Percentiles rank a stretch among this genome's conserved stretches.
Evolutionary conservation across 2,329 filamentous ascomycete species (phyloP).

Genomic region (Verticillium nubilum): DNA sequence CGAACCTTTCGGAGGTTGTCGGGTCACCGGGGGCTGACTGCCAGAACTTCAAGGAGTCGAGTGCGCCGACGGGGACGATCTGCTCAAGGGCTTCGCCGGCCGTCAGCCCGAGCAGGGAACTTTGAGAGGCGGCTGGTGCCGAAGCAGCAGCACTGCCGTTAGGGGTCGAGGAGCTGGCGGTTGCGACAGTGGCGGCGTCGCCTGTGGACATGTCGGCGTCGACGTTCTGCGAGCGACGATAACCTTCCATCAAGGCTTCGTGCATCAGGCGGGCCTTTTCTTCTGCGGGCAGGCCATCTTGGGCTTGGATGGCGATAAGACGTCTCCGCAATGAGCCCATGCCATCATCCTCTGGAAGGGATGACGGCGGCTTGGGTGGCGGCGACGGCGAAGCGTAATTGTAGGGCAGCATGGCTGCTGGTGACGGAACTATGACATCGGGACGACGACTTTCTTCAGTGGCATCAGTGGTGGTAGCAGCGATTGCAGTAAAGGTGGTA

Average conservation of each 20-base stretch:
- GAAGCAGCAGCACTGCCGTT: slow-evolving; percentile 5
- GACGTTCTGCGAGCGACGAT: slow-evolving; percentile 34
- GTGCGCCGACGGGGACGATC: slow-evolving; percentile 34
- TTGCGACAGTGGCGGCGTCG: not conserved
- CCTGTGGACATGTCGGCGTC: not conserved
- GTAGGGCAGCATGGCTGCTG: not conserved
- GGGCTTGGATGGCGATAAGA: slow-evolving; percentile 64
- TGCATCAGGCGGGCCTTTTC: slow-evolving; percentile 73
- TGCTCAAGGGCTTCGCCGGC: slow-evolving; percentile 27
- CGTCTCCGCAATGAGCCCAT: slow-evolving; percentile 62
- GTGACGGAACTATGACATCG: not conserved
- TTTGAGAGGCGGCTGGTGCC: slow-evolving; percentile 11
- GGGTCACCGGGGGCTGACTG: slow-evolving; percentile 39
- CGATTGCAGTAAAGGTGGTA: not conserved
- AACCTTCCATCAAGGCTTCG: slow-evolving; percentile 63
- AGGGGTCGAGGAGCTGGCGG: not conserved
- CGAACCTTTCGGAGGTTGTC: slow-evolving; percentile 35
- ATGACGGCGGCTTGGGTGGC: not conserved
- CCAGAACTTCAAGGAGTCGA: slow-evolving; percentile 56
- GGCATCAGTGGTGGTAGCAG: not conserved
- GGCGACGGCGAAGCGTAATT: not conserved
- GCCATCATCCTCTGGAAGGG: slow-evolving; percentile 71
- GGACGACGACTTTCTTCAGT: not conserved
- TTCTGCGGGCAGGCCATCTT: slow-evolving; percentile 42
- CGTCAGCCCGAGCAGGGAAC: slow-evolving; percentile 14